A percentile compares a stretch with the other conserved stretches of the same genome.
Evolutionary conservation across 2,329 filamentous ascomycete species (phyloP).

Genomic region (Nakataea oryzae): DNA sequence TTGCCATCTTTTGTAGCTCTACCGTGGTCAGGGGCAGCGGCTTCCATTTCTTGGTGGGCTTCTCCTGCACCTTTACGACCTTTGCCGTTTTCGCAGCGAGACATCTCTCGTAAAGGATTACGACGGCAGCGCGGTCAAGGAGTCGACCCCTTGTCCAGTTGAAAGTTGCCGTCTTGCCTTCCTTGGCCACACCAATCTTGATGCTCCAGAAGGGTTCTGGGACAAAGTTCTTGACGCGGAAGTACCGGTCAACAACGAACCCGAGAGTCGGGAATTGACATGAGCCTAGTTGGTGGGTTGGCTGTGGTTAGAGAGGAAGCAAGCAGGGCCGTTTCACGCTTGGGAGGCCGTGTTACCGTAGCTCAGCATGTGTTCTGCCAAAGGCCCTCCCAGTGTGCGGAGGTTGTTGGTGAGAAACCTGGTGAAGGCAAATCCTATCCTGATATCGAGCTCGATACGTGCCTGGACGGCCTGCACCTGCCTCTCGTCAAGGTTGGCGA

Average conservation of each 20-base stretch:
- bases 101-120: constrained; percentile 79
- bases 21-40: constrained; percentile 90
- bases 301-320: constrained; percentile 4
- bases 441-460: constrained; percentile 83
- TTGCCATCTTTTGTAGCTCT: constrained; percentile 92
- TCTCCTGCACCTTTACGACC: constrained; percentile 78
- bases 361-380: constrained; percentile 60
- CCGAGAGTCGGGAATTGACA: constrained; percentile 96
- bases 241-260: constrained; percentile 94
- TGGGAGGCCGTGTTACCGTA: constrained; percentile 51
- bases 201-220: constrained; percentile 91
- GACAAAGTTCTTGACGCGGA: constrained; percentile 86
- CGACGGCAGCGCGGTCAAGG: constrained; percentile 76
- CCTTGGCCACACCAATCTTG: constrained; percentile 68
- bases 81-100: constrained; percentile 65
- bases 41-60: constrained; percentile 88
- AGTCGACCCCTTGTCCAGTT: constrained; percentile 72
- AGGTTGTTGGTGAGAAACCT: constrained; percentile 74
- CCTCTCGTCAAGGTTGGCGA: constrained; percentile 69
- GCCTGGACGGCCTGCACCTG: constrained; percentile 83
- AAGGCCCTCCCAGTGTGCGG: constrained; percentile 56
- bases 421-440: constrained; percentile 89
- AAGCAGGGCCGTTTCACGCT: neutral
- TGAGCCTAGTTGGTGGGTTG: constrained; percentile 43
- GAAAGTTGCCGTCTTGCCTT: constrained; percentile 73